Conservation (phyloP, 2,329 filamentous ascomycete genomes). For the Esteya vermicola region DNA sequence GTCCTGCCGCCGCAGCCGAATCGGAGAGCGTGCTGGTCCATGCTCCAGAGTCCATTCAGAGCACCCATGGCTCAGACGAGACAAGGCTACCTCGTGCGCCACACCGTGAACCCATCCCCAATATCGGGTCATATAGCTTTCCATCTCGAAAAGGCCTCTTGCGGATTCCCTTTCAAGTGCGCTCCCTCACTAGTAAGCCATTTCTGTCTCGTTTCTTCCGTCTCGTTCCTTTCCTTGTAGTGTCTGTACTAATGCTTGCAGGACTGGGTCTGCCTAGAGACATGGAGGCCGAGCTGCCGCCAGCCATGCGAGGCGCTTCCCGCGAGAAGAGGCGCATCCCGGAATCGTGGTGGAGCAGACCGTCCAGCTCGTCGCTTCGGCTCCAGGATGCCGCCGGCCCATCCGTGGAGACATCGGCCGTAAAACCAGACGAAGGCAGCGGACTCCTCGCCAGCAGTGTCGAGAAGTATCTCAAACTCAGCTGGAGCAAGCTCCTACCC, state of each 20-base stretch:
- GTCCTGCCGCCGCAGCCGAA: not conserved
- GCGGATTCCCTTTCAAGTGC: not conserved
- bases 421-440: not conserved
- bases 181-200: conserved; percentile 1
- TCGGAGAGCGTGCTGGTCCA: no score
- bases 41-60: not conserved
- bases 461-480: no score
- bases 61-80: not conserved
- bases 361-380: not conserved
- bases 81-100: not conserved
- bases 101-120: no score
- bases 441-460: no score
- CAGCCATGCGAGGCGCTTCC: not conserved
- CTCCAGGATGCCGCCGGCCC: not conserved
- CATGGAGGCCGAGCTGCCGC: not conserved
- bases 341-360: not conserved
- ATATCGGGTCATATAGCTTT: not conserved
- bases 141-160: not conserved
- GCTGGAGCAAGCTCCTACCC: no score
- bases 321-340: not conserved
- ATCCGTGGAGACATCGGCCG: not conserved
- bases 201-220: not conserved
- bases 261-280: not conserved
- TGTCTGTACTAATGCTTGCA: not conserved
- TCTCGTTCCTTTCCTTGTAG: not conserved